Evolutionary conservation across 768 basidiomycete species (phyloP).

Genomic region (Mycena galopus): DNA sequence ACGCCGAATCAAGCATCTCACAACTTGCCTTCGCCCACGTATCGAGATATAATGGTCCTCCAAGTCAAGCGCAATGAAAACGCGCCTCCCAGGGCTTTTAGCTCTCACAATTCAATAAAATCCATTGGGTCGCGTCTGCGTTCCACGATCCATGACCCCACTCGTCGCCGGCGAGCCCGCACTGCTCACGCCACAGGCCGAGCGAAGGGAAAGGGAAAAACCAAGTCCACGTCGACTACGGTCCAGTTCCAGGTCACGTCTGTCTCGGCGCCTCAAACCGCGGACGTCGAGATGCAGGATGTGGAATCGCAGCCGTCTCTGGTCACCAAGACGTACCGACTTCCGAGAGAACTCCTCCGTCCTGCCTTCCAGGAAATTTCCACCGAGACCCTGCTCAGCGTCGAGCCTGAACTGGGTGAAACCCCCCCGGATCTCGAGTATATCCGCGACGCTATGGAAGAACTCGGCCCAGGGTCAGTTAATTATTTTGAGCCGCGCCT

Average conservation of each 20-base stretch:
- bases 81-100: conserved; percentile 11
- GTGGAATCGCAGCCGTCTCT: conserved; percentile 19
- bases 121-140: conserved; percentile 28
- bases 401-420: conserved; percentile 56
- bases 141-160: conserved; percentile 20
- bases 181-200: conserved; percentile 10
- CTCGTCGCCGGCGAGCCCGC: conserved; percentile 8
- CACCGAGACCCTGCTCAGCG: conserved; percentile 54
- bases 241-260: conserved; percentile 36
- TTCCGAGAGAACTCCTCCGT: conserved; percentile 62
- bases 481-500: conserved; percentile 7
- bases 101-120: neutral
- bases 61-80: conserved; percentile 31
- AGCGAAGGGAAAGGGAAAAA: conserved; percentile 26
- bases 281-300: conserved; percentile 41
- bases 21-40: neutral
- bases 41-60: conserved; percentile 18
- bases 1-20: neutral
- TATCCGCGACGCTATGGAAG: conserved; percentile 59
- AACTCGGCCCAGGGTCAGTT: conserved; percentile 57
- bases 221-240: conserved; percentile 1
- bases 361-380: conserved; percentile 56
- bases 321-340: conserved; percentile 47
- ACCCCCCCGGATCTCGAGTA: conserved; percentile 57
- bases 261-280: conserved; percentile 16